Conservation (phyloP, 352 stramenopile genomes). For the Globisporangium polare region DNA sequence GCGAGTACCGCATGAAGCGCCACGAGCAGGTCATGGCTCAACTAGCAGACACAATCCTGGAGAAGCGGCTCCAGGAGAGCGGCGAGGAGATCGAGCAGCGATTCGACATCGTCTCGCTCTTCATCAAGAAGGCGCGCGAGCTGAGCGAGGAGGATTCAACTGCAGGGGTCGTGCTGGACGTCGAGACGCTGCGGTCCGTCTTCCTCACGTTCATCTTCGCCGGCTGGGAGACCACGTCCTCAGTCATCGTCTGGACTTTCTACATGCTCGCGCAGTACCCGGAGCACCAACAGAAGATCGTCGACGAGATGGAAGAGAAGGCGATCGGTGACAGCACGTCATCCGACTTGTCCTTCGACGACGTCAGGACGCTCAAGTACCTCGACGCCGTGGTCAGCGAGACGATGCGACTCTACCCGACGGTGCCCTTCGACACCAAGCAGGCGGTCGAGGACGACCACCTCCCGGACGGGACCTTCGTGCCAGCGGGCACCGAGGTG, state of each 20-base stretch:
- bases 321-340: no score
- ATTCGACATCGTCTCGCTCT: conserved; percentile 44
- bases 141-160: no score
- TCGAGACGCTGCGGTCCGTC: conserved; percentile 62
- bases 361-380: conserved; percentile 38
- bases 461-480: background rate
- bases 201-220: conserved; percentile 55
- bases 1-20: conserved; percentile 37
- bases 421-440: background rate
- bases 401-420: background rate
- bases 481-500: background rate
- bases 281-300: conserved; percentile 40
- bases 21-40: conserved; percentile 17
- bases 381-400: background rate
- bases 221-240: background rate
- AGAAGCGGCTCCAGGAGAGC: conserved; percentile 33
- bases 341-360: no score
- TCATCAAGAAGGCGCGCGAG: conserved; percentile 45
- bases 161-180: no score
- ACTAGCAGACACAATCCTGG: conserved; percentile 40
- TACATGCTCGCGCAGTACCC: conserved; percentile 66
- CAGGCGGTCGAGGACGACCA: background rate
- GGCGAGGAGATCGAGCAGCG: conserved; percentile 22
- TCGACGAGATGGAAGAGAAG: no score
- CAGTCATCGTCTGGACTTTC: conserved; percentile 22